Conservation (phyloP, 768 basidiomycete genomes). For the Suillus subluteus region DNA sequence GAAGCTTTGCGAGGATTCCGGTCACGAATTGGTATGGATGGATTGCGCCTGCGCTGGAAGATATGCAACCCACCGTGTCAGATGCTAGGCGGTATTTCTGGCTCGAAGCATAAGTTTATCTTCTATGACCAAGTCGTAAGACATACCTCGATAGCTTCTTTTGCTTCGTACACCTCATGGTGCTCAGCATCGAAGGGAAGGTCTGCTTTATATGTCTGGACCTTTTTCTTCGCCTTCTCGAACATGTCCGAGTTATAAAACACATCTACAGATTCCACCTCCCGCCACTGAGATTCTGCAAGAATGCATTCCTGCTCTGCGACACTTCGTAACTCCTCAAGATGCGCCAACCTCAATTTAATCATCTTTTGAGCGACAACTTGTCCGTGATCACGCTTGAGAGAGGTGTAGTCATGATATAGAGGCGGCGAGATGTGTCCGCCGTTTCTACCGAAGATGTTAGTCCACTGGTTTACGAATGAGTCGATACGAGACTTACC, state of each 20-base stretch:
- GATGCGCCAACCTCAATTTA: constrained; percentile 63
- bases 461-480: background rate
- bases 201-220: constrained; percentile 50
- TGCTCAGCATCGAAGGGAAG: constrained; percentile 50
- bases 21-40: constrained; percentile 77
- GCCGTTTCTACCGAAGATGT: constrained; percentile 53
- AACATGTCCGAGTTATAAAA: constrained; percentile 49
- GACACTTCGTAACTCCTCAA: constrained; percentile 48
- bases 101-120: background rate
- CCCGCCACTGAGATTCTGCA: constrained; percentile 56
- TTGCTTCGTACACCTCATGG: constrained; percentile 35
- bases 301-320: constrained; percentile 59
- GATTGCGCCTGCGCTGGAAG: constrained; percentile 59
- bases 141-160: constrained; percentile 36
- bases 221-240: constrained; percentile 41
- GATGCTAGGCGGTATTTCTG: constrained; percentile 54
- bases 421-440: constrained; percentile 66
- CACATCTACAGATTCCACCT: constrained; percentile 62
- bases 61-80: constrained; percentile 52
- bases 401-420: constrained; percentile 57
- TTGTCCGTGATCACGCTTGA: constrained; percentile 51
- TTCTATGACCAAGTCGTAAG: background rate
- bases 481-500: constrained; percentile 42
- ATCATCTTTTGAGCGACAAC: constrained; percentile 54
- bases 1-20: constrained; percentile 56